Conservation (phyloP, 108 stramenopile genomes). For the Craspedostauros australis region DNA sequence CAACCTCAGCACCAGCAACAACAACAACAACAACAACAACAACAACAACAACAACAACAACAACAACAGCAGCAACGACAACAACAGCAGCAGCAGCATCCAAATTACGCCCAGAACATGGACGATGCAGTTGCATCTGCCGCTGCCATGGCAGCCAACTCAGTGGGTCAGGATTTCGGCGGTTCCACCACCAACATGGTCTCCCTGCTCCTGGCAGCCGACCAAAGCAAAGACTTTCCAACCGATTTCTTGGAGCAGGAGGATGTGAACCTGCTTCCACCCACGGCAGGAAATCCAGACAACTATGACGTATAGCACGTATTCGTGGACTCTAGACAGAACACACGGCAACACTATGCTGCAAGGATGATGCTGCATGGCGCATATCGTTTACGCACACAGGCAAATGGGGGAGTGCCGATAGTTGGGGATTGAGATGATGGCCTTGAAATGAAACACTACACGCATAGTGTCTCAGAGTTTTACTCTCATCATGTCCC, state of each 20-base stretch:
- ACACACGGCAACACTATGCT: too few relatives aligned
- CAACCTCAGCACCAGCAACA: not conserved
- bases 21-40: not conserved
- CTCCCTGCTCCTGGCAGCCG: conserved; percentile 17
- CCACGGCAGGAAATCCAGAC: too few relatives aligned
- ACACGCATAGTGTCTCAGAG: not conserved
- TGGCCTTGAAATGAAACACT: not conserved
- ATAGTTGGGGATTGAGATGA: too few relatives aligned
- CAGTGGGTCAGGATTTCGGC: conserved; percentile 7
- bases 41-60: not conserved
- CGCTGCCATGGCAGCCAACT: conserved; percentile 19
- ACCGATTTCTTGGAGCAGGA: not conserved
- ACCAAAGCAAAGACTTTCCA: conserved; percentile 7
- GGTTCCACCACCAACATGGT: conserved; percentile 10
- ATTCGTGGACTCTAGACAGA: too few relatives aligned
- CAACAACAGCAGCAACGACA: not conserved
- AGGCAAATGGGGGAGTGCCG: too few relatives aligned
- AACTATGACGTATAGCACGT: too few relatives aligned
- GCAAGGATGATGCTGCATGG: too few relatives aligned
- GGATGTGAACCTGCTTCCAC: not conserved
- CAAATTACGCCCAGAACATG: not conserved
- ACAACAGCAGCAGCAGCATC: too few relatives aligned
- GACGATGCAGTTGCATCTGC: conserved; percentile 31
- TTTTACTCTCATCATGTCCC: not conserved
- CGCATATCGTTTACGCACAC: too few relatives aligned